A percentile compares a stretch with the other conserved stretches of the same genome.
Evolutionary conservation across 495 filamentous ascomycete species (phyloP).

Genomic region (Oleoguttula mirabilis): DNA sequence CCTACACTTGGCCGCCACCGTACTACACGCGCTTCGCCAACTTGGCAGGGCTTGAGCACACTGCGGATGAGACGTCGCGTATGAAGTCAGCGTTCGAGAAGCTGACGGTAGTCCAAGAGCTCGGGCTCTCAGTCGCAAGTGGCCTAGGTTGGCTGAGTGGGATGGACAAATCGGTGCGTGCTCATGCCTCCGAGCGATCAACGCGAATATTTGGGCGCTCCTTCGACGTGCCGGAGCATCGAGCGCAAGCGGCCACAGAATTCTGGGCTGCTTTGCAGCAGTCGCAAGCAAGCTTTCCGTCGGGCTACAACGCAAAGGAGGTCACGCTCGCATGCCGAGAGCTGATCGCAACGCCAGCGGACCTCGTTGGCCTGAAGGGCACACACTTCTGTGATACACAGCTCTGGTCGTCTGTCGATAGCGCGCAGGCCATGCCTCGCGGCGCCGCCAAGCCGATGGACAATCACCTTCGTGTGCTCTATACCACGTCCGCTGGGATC

Average conservation of each 20-base stretch:
- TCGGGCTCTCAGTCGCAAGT: conserved; percentile 44
- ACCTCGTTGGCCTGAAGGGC: conserved; percentile 6
- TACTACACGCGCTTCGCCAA: conserved; percentile 38
- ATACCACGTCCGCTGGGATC: background rate
- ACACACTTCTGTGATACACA: conserved; percentile 3
- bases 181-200: conserved; percentile 19
- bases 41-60: conserved; percentile 35
- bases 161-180: conserved; percentile 29
- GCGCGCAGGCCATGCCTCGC: background rate
- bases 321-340: conserved; percentile 10
- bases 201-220: conserved; percentile 24
- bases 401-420: conserved; percentile 10
- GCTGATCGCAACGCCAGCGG: background rate
- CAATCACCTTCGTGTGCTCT: background rate
- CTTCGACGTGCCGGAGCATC: conserved; percentile 18
- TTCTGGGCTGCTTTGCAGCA: conserved; percentile 26
- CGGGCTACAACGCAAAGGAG: conserved; percentile 15
- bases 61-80: conserved; percentile 39
- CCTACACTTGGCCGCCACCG: conserved; percentile 40
- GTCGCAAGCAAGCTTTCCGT: conserved; percentile 10
- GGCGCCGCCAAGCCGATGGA: background rate
- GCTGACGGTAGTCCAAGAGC: conserved; percentile 33
- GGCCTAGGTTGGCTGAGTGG: conserved; percentile 45
- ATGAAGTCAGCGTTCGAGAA: conserved; percentile 39
- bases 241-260: conserved; percentile 18